A percentile compares a stretch with the other conserved stretches of the same genome.
These are phyloP conservation scores for Pyrenopolyporus hunteri DNA, from an alignment of 495 filamentous ascomycete species.

Conservation along the genomic window DNA sequence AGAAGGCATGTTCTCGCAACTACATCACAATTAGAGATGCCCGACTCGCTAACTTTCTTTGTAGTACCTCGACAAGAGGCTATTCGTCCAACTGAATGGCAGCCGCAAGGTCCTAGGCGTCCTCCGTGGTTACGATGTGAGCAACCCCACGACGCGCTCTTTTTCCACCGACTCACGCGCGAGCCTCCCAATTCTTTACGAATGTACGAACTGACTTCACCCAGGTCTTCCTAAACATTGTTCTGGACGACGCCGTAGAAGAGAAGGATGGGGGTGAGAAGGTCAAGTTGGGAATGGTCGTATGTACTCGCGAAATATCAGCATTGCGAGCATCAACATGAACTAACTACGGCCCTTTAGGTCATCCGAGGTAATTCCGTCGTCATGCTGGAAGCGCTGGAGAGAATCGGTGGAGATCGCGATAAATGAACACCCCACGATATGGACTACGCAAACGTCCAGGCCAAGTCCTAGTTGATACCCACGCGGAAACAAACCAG, in stretches of 20 bases:
- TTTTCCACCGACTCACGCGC: neutral
- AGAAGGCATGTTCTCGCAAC: slow-evolving; percentile 71
- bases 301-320: slow-evolving; percentile 51
- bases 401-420: slow-evolving; percentile 60
- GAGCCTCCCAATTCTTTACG: neutral
- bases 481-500: slow-evolving; percentile 14
- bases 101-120: slow-evolving; percentile 96
- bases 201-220: neutral
- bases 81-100: slow-evolving; percentile 97
- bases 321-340: neutral
- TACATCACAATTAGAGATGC: neutral
- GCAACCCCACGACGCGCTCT: slow-evolving; percentile 30
- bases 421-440: slow-evolving; percentile 36
- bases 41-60: slow-evolving; percentile 12
- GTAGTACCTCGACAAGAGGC: slow-evolving; percentile 98
- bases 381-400: slow-evolving; percentile 87
- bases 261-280: slow-evolving; percentile 94
- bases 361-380: slow-evolving; percentile 93
- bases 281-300: slow-evolving; percentile 88
- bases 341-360: slow-evolving; percentile 37
- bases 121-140: slow-evolving; percentile 93
- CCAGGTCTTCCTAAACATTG: slow-evolving; percentile 98
- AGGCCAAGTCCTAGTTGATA: slow-evolving; percentile 17
- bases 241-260: slow-evolving; percentile 96
- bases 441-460: slow-evolving; percentile 1